Evolutionary conservation across 495 filamentous ascomycete genomes (phyloP).

Genomic region (Astrothelium macrocarpum): DNA sequence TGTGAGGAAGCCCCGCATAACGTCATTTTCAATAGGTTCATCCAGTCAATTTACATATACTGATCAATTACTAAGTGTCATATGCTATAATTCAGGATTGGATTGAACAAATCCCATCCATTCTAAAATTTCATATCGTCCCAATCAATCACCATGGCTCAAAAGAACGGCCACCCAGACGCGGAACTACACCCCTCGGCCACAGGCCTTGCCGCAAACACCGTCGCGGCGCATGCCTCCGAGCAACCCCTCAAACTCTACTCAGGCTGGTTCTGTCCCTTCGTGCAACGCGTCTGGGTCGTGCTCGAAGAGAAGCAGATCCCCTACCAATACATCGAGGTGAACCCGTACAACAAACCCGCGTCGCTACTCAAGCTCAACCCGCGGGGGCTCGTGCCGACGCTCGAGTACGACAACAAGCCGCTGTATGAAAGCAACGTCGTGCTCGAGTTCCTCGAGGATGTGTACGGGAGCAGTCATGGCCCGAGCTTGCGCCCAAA

Average conservation of each 20-base stretch:
- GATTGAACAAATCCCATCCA: background rate
- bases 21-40: background rate
- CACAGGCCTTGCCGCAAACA: slow-evolving; percentile 40
- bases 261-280: slow-evolving; percentile 48
- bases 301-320: slow-evolving; percentile 61
- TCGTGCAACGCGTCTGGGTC: slow-evolving; percentile 57
- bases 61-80: background rate
- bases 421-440: slow-evolving; percentile 59
- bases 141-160: slow-evolving; percentile 9
- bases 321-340: slow-evolving; percentile 62
- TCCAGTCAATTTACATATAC: background rate
- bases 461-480: slow-evolving; percentile 44
- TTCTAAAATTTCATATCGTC: background rate
- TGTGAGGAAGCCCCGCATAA: slow-evolving; percentile 10
- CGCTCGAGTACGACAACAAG: slow-evolving; percentile 43
- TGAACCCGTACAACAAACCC: slow-evolving; percentile 49
- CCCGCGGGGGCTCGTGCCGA: slow-evolving; percentile 60
- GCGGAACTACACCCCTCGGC: slow-evolving; percentile 43
- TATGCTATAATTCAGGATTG: background rate
- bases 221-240: slow-evolving; percentile 40
- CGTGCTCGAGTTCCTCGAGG: slow-evolving; percentile 62
- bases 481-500: slow-evolving; percentile 41
- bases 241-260: slow-evolving; percentile 52
- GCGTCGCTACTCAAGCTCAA: slow-evolving; percentile 54
- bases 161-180: slow-evolving; percentile 30